Evolutionary conservation across 352 stramenopile genomes (phyloP).

Genomic region (Phytophthora constricta): DNA sequence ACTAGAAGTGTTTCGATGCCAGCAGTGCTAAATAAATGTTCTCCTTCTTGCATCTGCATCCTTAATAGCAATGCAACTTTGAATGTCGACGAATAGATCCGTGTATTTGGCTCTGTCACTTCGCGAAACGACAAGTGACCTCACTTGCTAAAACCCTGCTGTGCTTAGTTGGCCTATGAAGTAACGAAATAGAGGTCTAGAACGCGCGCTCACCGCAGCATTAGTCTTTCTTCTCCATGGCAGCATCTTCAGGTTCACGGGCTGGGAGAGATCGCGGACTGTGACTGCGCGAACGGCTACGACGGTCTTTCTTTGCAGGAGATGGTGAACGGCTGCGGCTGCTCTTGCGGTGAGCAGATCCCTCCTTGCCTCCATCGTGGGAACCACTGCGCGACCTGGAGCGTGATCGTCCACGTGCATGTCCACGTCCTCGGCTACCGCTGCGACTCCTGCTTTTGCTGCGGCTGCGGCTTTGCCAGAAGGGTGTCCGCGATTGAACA

Average conservation of each 20-base stretch:
- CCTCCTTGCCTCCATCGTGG: conserved; percentile 50
- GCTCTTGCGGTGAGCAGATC: conserved; percentile 45
- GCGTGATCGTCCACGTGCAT: conserved; percentile 36
- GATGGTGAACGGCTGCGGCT: conserved; percentile 57
- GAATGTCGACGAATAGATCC: neutral
- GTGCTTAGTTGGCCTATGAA: conserved; percentile 23
- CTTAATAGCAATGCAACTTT: neutral
- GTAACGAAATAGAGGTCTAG: conserved; percentile 38
- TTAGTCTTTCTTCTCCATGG: conserved; percentile 40
- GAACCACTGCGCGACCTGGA: conserved; percentile 52
- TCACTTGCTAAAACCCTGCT: conserved; percentile 13
- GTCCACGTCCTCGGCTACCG: conserved; percentile 35
- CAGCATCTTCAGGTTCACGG: conserved; percentile 20
- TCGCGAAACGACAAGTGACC: conserved; percentile 8
- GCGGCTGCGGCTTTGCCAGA: conserved; percentile 49
- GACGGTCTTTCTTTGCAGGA: conserved; percentile 45
- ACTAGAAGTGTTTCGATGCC: conserved; percentile 13
- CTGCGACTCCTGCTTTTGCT: conserved; percentile 63
- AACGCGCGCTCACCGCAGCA: neutral
- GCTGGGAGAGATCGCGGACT: conserved; percentile 38
- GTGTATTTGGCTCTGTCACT: conserved; percentile 36
- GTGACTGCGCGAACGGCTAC: conserved; percentile 64
- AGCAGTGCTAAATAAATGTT: neutral
- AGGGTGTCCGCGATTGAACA: conserved; percentile 75
- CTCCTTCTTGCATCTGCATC: neutral